These are phyloP conservation scores for Phlebiopsis gigantea DNA, from an alignment of 768 basidiomycete genomes.

Conservation along the genomic window DNA sequence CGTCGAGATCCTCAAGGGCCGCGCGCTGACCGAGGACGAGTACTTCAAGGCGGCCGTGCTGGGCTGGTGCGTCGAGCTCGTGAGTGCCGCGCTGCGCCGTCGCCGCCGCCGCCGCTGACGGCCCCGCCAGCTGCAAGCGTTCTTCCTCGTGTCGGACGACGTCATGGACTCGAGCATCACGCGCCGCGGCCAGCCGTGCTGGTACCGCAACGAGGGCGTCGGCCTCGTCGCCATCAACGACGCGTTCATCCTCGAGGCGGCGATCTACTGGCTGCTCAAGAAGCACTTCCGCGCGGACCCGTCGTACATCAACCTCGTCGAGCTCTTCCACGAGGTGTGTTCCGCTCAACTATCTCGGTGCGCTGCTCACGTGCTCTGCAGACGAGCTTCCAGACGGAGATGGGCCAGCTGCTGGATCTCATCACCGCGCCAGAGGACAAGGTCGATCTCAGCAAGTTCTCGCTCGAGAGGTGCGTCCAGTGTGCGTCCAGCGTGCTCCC, in stretches of 20 bases:
- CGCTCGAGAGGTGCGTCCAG: constrained; percentile 63
- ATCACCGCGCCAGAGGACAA: constrained; percentile 91
- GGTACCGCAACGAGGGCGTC: constrained; percentile 71
- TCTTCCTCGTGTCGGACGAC: constrained; percentile 95
- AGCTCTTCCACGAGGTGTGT: constrained; percentile 82
- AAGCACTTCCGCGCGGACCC: constrained; percentile 73
- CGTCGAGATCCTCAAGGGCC: constrained; percentile 79
- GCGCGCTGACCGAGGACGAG: constrained; percentile 69
- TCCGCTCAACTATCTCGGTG: neutral
- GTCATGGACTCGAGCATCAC: constrained; percentile 97
- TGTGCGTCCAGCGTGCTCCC: neutral
- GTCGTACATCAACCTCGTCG: constrained; percentile 87
- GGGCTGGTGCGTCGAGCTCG: constrained; percentile 95
- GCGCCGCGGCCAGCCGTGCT: constrained; percentile 91
- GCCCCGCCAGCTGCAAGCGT: constrained; percentile 78
- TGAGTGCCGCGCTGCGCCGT: constrained; percentile 37
- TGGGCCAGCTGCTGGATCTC: constrained; percentile 93
- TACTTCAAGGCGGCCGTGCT: constrained; percentile 85
- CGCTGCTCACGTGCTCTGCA: constrained; percentile 4
- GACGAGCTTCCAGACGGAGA: constrained; percentile 86
- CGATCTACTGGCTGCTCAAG: constrained; percentile 89
- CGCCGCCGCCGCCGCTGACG: neutral
- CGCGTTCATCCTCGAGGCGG: constrained; percentile 90
- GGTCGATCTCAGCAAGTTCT: constrained; percentile 86
- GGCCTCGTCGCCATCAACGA: constrained; percentile 93